These are phyloP conservation scores for Geotrichum macrosporum DNA, from an alignment of 1,139 yeast genomes.

Conservation along the genomic window DNA sequence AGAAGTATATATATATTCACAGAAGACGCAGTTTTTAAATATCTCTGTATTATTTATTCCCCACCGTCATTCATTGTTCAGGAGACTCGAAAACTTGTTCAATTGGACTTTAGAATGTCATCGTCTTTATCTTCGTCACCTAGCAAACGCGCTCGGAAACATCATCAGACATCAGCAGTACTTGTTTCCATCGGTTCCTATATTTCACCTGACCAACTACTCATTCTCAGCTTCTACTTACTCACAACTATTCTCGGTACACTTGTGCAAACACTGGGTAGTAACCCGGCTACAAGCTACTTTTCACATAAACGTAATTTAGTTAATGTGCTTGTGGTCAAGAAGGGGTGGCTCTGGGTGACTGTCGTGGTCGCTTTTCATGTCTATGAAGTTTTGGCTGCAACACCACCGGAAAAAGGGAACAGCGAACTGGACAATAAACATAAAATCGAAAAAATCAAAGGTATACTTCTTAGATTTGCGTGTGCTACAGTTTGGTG, in stretches of 20 bases:
- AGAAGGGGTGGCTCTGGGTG: constrained; percentile 75
- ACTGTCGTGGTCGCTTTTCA: constrained; percentile 41
- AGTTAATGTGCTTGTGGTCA: background rate
- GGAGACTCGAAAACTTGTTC: too few species aligned
- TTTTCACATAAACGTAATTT: constrained; percentile 57
- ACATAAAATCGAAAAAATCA: background rate
- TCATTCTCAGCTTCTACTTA: constrained; percentile 32
- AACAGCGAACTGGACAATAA: background rate
- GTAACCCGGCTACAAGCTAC: constrained; percentile 29
- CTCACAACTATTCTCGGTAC: constrained; percentile 33
- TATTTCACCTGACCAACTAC: constrained; percentile 4
- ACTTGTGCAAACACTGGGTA: constrained; percentile 27
- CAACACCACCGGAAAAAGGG: background rate
- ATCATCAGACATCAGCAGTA: background rate
- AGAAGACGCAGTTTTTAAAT: too few species aligned
- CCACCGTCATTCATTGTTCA: too few species aligned
- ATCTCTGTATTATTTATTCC: too few species aligned
- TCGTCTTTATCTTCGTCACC: too few species aligned
- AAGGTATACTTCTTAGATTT: constrained; percentile 38
- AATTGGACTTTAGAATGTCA: too few species aligned
- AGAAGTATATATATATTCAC: too few species aligned
- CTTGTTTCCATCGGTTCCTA: background rate
- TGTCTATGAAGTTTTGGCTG: background rate
- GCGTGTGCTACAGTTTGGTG: constrained; percentile 66
- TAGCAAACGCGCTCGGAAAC: too few species aligned